A percentile compares a stretch with the other conserved stretches of the same genome.
Conservation (phyloP, 2,329 filamentous ascomycete species). For the Lasiodiplodia theobromae region DNA sequence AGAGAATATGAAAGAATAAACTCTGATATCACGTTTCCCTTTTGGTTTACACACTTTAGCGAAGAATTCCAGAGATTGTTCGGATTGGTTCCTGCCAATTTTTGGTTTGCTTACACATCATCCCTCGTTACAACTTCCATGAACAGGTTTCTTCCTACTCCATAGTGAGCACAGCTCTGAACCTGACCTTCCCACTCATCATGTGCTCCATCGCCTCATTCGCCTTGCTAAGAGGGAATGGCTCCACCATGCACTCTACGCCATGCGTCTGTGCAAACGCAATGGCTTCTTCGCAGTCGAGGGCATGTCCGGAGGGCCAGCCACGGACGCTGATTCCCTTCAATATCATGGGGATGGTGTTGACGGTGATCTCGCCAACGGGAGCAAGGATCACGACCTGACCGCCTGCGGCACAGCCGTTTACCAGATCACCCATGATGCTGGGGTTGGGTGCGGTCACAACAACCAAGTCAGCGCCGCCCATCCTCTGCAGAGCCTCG, state of each 20-base stretch:
- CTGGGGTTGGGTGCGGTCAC: constrained; percentile 68
- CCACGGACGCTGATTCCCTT: constrained; percentile 57
- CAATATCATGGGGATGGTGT: constrained; percentile 54
- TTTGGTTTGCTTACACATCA: neutral
- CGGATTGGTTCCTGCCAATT: neutral
- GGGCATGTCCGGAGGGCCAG: constrained; percentile 62
- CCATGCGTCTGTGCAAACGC: constrained; percentile 56
- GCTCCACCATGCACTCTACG: constrained; percentile 62
- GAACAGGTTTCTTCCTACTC: constrained; percentile 7
- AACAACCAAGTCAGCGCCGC: constrained; percentile 68
- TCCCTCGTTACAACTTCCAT: neutral
- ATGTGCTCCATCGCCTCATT: constrained; percentile 60
- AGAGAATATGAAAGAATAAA: too few species aligned
- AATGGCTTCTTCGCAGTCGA: constrained; percentile 62
- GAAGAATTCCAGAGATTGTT: too few species aligned
- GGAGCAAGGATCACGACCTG: constrained; percentile 67
- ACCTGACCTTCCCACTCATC: constrained; percentile 58
- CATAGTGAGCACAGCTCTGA: constrained; percentile 60
- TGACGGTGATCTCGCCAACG: constrained; percentile 53
- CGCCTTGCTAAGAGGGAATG: constrained; percentile 59
- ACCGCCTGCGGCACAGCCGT: constrained; percentile 62
- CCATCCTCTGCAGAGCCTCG: constrained; percentile 61
- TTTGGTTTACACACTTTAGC: too few species aligned
- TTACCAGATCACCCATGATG: constrained; percentile 61
- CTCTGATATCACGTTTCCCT: too few species aligned